phyloP scores from a whole-genome alignment of 1,139 yeast species.

The Suhomyces panamericanus region DNA sequence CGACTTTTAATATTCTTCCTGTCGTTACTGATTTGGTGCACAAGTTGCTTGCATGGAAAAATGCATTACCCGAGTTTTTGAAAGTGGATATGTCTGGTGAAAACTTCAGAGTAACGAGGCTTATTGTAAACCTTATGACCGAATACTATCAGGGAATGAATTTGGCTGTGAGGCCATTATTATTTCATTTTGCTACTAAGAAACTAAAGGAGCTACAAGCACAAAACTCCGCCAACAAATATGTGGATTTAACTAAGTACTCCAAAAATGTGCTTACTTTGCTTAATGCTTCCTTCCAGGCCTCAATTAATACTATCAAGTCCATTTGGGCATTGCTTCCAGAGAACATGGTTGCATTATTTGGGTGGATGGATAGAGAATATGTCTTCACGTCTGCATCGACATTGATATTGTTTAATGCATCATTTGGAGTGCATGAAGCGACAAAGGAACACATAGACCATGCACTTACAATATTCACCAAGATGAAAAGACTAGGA shows the following conservation, averaged over 20 bases:
- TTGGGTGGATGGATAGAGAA: constrained; percentile 90
- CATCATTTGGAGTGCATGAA: constrained; percentile 81
- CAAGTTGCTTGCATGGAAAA: constrained; percentile 70
- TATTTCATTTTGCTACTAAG: constrained; percentile 75
- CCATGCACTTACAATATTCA: constrained; percentile 68
- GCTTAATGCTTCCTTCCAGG: constrained; percentile 79
- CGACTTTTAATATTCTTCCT: constrained; percentile 71
- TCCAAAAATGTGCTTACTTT: constrained; percentile 68
- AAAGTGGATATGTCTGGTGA: constrained; percentile 62
- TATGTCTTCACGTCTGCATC: constrained; percentile 80
- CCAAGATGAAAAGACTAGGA: constrained; percentile 73
- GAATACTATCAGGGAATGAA: constrained; percentile 87
- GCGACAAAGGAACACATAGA: constrained; percentile 72
- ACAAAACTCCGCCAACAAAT: constrained; percentile 45
- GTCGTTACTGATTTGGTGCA: constrained; percentile 72
- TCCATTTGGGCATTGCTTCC: constrained; percentile 72
- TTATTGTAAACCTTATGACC: constrained; percentile 76
- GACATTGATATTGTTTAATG: constrained; percentile 70
- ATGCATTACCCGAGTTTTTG: constrained; percentile 60
- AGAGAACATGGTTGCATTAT: constrained; percentile 76
- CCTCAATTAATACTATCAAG: constrained; percentile 75
- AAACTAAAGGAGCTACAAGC: constrained; percentile 57
- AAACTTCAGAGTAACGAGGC: constrained; percentile 60
- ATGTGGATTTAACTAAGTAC: constrained; percentile 66
- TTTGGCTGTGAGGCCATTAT: constrained; percentile 74